Evolutionary conservation across 2,329 filamentous ascomycete species (phyloP).

Genomic region (Aspergillus aculeatinus): DNA sequence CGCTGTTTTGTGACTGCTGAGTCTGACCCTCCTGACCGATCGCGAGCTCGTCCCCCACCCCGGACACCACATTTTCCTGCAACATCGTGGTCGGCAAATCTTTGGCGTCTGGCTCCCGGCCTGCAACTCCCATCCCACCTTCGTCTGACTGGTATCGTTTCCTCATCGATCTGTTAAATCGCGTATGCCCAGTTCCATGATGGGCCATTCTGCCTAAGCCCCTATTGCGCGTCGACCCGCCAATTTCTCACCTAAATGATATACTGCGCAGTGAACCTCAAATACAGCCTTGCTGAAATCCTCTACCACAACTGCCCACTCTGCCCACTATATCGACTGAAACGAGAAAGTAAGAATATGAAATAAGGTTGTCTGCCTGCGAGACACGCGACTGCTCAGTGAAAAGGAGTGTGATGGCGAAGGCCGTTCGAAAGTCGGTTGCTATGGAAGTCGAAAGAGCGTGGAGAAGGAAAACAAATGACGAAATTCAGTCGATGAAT

Average conservation of each 20-base stretch:
- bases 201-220: conserved; percentile 18
- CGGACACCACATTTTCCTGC: background rate
- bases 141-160: conserved; percentile 9
- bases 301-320: too few relatives aligned
- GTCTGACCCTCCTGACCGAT: background rate
- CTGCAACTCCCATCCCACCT: background rate
- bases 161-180: conserved; percentile 15
- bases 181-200: conserved; percentile 18
- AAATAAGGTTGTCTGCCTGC: conserved; percentile 17
- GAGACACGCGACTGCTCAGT: conserved; percentile 10
- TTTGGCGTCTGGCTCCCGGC: background rate
- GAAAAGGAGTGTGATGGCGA: conserved; percentile 4
- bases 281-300: background rate
- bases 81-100: background rate
- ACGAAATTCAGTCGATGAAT: background rate
- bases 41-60: background rate
- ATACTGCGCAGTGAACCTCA: background rate
- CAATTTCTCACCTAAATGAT: background rate
- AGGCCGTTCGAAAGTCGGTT: background rate
- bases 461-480: conserved; percentile 4
- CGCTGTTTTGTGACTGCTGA: conserved; percentile 1
- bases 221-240: background rate
- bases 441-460: conserved; percentile 5
- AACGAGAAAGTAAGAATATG: background rate
- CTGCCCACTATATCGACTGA: background rate